These are phyloP conservation scores for Pseudonitzschia multistriata DNA, from an alignment of 108 stramenopile species.

Conservation along the genomic window DNA sequence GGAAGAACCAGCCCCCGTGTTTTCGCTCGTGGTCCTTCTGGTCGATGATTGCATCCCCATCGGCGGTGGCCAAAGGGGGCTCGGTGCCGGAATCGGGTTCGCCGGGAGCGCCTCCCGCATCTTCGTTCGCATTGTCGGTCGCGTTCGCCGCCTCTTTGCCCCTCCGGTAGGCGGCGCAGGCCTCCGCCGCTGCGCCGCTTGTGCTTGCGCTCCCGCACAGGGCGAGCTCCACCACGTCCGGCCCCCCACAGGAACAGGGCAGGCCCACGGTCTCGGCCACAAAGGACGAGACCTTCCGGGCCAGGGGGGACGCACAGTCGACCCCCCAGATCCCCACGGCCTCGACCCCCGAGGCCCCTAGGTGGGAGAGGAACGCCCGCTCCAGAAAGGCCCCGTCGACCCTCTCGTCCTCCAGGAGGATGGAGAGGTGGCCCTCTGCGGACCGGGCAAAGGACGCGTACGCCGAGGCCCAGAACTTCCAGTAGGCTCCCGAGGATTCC, in stretches of 20 bases:
- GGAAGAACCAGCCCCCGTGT: not conserved
- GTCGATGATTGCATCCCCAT: not conserved
- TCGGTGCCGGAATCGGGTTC: not conserved
- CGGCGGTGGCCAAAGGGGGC: not conserved
- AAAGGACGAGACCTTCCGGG: not conserved
- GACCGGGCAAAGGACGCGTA: conserved; percentile 6
- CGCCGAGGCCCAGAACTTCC: conserved; percentile 15
- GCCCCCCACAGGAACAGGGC: not conserved
- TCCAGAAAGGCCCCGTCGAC: not conserved
- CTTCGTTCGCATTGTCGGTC: not conserved
- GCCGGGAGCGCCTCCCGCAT: not conserved
- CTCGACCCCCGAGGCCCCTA: not conserved
- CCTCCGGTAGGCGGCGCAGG: not conserved
- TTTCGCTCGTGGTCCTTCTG: not conserved
- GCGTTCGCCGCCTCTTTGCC: not conserved
- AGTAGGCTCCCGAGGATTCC: conserved; percentile 13
- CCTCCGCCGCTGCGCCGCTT: not conserved
- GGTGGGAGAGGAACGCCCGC: not conserved
- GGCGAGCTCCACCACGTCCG: not conserved
- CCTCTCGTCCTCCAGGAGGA: not conserved
- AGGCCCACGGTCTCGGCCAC: not conserved
- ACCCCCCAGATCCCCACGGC: not conserved
- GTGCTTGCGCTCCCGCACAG: not conserved
- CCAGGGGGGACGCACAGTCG: not conserved
- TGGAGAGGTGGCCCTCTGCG: not conserved